These are phyloP conservation scores for Zancudomyces culisetae DNA, from an alignment of 371 early-diverging fungal genomes.

Conservation along the genomic window DNA sequence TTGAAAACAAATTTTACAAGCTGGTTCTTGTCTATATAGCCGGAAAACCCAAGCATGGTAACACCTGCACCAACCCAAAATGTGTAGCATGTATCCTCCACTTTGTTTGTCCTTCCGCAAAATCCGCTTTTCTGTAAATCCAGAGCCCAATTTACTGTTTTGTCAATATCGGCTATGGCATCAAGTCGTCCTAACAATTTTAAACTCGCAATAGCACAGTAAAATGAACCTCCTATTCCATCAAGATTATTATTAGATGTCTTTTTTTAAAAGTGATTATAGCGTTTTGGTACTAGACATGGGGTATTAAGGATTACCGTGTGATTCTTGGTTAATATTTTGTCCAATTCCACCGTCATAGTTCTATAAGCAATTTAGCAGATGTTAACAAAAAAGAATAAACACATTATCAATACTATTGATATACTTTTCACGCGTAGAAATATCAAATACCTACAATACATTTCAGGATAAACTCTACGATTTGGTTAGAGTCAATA, in stretches of 20 bases:
- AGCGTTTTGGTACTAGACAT: too few species aligned
- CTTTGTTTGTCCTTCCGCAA: slow-evolving; percentile 81
- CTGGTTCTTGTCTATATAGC: slow-evolving; percentile 34
- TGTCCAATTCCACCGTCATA: slow-evolving; percentile 74
- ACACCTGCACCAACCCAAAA: slow-evolving; percentile 92
- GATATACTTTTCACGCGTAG: too few species aligned
- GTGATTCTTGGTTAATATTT: slow-evolving; percentile 61
- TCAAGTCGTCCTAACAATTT: slow-evolving; percentile 35
- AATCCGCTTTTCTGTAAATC: slow-evolving; percentile 65
- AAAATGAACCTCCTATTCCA: slow-evolving; percentile 44
- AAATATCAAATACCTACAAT: slow-evolving; percentile 33
- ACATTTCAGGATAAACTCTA: slow-evolving; percentile 42
- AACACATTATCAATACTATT: neutral
- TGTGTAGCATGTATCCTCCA: slow-evolving; percentile 90
- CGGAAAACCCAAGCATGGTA: slow-evolving; percentile 39
- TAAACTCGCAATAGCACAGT: slow-evolving; percentile 79
- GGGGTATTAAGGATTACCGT: too few species aligned
- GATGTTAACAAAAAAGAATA: neutral
- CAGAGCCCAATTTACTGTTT: slow-evolving; percentile 60
- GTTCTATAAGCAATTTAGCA: slow-evolving; percentile 7
- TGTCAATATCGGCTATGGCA: slow-evolving; percentile 33
- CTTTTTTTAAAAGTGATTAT: too few species aligned
- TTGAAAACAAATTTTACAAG: slow-evolving; percentile 35
- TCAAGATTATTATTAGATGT: neutral
- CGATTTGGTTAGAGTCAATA: slow-evolving; percentile 36